phyloP scores from a whole-genome alignment of 345 rosid genomes.

The Brassica rapa region DNA sequence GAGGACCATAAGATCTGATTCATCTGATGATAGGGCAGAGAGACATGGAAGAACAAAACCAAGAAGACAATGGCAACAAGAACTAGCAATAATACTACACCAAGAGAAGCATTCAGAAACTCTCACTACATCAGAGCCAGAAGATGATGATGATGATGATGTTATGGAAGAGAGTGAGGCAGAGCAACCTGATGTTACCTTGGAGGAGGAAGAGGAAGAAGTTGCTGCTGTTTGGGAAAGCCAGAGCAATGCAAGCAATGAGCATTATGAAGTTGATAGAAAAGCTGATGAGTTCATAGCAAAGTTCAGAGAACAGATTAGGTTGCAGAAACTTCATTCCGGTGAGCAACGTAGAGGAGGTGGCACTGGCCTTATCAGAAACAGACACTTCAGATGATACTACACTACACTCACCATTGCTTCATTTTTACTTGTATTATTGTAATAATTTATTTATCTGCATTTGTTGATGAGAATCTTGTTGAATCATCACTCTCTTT shows the following conservation, averaged over 20 bases:
- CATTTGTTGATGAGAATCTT: conserved; percentile 30
- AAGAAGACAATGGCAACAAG: conserved; percentile 29
- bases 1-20: conserved; percentile 55
- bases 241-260: conserved; percentile 44
- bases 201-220: conserved; percentile 44
- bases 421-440: conserved; percentile 30
- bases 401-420: conserved; percentile 7
- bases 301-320: conserved; percentile 79
- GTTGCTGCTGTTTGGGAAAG: conserved; percentile 38
- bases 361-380: conserved; percentile 32
- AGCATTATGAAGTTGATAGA: conserved; percentile 69
- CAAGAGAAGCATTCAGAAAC: conserved; percentile 7
- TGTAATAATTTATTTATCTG: conserved; percentile 16
- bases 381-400: conserved; percentile 46
- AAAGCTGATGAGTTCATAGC: conserved; percentile 96
- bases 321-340: conserved; percentile 67
- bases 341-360: conserved; percentile 53
- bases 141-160: neutral
- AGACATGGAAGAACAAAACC: conserved; percentile 24
- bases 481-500: neutral
- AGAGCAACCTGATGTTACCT: conserved; percentile 34
- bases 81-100: conserved; percentile 29
- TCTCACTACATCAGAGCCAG: neutral
- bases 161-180: conserved; percentile 23
- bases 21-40: conserved; percentile 21